Conservation (phyloP, 2,329 filamentous ascomycete genomes). For the Dothideomycetes sp. region DNA sequence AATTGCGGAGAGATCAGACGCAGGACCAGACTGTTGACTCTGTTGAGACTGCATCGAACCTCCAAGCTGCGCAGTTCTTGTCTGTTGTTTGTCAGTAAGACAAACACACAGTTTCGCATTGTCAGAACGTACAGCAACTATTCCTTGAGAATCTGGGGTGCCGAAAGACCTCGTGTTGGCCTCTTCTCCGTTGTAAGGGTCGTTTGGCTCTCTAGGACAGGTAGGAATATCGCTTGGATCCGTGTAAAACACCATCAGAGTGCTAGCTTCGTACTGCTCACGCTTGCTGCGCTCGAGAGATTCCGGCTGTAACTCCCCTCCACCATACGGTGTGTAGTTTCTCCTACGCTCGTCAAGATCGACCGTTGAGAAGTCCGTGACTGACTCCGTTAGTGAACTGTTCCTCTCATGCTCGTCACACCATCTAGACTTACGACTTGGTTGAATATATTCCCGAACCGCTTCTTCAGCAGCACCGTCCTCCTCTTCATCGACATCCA, state of each 20-base stretch:
- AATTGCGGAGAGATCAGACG: slow-evolving; percentile 15
- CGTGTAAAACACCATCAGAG: slow-evolving; percentile 39
- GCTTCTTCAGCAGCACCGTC: slow-evolving; percentile 44
- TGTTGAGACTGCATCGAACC: slow-evolving; percentile 12
- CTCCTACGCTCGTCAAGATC: slow-evolving; percentile 31
- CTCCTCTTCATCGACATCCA: slow-evolving; percentile 55
- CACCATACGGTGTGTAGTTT: slow-evolving; percentile 39
- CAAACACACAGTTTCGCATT: background rate
- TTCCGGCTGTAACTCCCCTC: slow-evolving; percentile 30
- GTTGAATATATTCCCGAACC: slow-evolving; percentile 12
- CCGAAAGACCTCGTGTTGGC: slow-evolving; percentile 30
- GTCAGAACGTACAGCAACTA: slow-evolving; percentile 11
- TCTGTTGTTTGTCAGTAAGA: background rate
- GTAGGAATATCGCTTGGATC: slow-evolving; percentile 37
- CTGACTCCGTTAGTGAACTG: background rate
- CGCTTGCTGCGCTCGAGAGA: slow-evolving; percentile 36
- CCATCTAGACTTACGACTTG: slow-evolving; percentile 11
- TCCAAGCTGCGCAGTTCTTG: slow-evolving; percentile 7
- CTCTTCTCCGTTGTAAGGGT: slow-evolving; percentile 27
- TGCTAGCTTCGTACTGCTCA: slow-evolving; percentile 36
- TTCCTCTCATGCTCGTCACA: slow-evolving; percentile 17
- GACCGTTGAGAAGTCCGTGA: slow-evolving; percentile 37
- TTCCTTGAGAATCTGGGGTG: slow-evolving; percentile 20
- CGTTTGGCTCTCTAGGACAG: slow-evolving; percentile 36
- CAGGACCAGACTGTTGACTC: slow-evolving; percentile 11